Evolutionary conservation across 768 basidiomycete genomes (phyloP).

Genomic region (Hygrophorus pudorinus): DNA sequence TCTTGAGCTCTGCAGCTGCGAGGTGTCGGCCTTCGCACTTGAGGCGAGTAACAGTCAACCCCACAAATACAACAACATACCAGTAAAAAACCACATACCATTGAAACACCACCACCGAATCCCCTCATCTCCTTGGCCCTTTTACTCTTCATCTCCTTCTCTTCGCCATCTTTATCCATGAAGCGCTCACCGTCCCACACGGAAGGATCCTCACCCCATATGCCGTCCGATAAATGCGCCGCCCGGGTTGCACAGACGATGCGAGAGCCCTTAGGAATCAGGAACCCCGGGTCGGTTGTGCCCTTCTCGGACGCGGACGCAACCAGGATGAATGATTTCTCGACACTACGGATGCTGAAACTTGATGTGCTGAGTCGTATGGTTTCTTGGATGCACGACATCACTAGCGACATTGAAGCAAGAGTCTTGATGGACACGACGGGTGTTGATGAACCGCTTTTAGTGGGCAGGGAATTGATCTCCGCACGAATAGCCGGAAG

Average conservation of each 20-base stretch:
- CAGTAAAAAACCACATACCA: too few species aligned
- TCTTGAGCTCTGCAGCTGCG: constrained; percentile 3
- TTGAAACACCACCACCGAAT: too few species aligned
- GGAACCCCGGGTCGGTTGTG: too few species aligned
- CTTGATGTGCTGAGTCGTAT: constrained; percentile 3
- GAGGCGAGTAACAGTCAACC: background rate
- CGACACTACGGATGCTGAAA: constrained; percentile 4
- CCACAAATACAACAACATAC: background rate
- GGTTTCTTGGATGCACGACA: constrained; percentile 4
- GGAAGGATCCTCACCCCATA: constrained; percentile 1
- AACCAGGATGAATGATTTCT: constrained; percentile 3
- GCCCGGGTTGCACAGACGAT: background rate
- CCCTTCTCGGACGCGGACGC: background rate
- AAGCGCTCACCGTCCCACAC: constrained; percentile 4
- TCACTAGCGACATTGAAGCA: background rate
- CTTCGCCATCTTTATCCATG: background rate
- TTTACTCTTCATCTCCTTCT: background rate
- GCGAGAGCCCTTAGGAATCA: too few species aligned
- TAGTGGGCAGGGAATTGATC: constrained; percentile 6
- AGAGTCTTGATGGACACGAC: too few species aligned
- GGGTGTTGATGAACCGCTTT: background rate
- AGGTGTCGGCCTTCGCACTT: constrained; percentile 7
- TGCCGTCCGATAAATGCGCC: background rate
- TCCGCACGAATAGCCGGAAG: constrained; percentile 3
- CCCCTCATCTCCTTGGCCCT: too few species aligned